phyloP scores from a whole-genome alignment of 1,284 basidiomycete species.

The Sparassis latifolia region DNA sequence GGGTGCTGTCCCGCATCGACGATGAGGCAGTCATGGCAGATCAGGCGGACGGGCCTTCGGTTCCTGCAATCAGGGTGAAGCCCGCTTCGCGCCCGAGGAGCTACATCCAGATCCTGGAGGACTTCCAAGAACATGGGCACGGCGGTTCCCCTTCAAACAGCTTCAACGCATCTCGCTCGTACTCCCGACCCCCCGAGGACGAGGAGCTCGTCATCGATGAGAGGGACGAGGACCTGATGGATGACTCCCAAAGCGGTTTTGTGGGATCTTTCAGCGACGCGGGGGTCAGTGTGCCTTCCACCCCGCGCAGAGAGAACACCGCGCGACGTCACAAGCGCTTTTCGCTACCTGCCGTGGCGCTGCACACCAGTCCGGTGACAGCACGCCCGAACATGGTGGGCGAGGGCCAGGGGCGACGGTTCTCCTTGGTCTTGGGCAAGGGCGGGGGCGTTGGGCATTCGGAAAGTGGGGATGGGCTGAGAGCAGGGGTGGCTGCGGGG shows the following conservation, averaged over 20 bases:
- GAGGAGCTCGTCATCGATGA: conserved; percentile 17
- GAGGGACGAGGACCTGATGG: conserved; percentile 16
- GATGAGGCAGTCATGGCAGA: conserved; percentile 10
- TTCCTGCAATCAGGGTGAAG: conserved; percentile 30
- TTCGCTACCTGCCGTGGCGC: conserved; percentile 63
- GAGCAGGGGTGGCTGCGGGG: conserved; percentile 28
- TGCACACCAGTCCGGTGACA: conserved; percentile 69
- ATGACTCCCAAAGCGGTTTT: conserved; percentile 5
- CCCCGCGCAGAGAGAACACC: conserved; percentile 47
- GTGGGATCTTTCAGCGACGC: conserved; percentile 1
- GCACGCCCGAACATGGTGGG: conserved; percentile 38
- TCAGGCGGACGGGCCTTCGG: conserved; percentile 9
- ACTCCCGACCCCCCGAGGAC: conserved; percentile 10
- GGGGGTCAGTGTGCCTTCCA: conserved; percentile 12
- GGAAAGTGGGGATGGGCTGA: conserved; percentile 10
- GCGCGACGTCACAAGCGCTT: conserved; percentile 59
- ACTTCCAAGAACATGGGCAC: conserved; percentile 38
- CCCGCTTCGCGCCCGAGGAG: conserved; percentile 43
- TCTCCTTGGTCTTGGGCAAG: conserved; percentile 51
- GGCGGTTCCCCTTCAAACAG: conserved; percentile 12
- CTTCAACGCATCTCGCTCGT: conserved; percentile 18
- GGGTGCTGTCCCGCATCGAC: conserved; percentile 19
- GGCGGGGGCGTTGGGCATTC: conserved; percentile 12
- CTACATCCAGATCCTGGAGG: conserved; percentile 58
- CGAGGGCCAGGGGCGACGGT: conserved; percentile 39